Conservation (phyloP, 768 basidiomycete genomes). For the Leccinum longicurvipes region DNA sequence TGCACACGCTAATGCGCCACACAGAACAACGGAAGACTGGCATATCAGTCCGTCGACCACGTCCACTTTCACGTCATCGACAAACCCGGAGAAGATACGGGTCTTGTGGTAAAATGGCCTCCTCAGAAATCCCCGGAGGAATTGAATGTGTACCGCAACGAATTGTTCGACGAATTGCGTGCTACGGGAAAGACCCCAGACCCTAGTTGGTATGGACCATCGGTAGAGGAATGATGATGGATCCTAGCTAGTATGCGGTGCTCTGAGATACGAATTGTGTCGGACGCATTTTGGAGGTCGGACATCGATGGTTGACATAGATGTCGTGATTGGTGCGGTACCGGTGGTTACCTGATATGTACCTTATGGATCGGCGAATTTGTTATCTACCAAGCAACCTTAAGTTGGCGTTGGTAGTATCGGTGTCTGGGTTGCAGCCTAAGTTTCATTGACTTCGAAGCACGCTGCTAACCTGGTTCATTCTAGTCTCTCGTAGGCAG, state of each 20-base stretch:
- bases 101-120: slow-evolving; percentile 74
- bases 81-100: slow-evolving; percentile 68
- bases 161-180: slow-evolving; percentile 1
- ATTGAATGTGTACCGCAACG: slow-evolving; percentile 2
- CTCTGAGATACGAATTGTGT: background rate
- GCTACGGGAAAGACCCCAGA: background rate
- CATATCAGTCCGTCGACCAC: slow-evolving; percentile 71
- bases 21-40: slow-evolving; percentile 67
- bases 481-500: too few relatives aligned
- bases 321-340: background rate
- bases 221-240: background rate
- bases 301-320: too few relatives aligned
- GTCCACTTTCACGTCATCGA: slow-evolving; percentile 94
- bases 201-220: background rate
- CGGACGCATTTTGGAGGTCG: background rate
- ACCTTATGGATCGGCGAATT: background rate
- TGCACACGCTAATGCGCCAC: background rate
- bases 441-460: background rate
- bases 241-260: background rate
- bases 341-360: background rate
- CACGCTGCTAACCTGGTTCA: too few relatives aligned
- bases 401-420: too few relatives aligned
- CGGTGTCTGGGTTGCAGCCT: too few relatives aligned
- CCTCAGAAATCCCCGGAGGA: slow-evolving; percentile 9
- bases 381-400: too few relatives aligned